Percentiles rank a stretch among this genome's conserved stretches.
Evolutionary conservation across 1,139 yeast species (phyloP).

Genomic region (Pichiaceae sp.): DNA sequence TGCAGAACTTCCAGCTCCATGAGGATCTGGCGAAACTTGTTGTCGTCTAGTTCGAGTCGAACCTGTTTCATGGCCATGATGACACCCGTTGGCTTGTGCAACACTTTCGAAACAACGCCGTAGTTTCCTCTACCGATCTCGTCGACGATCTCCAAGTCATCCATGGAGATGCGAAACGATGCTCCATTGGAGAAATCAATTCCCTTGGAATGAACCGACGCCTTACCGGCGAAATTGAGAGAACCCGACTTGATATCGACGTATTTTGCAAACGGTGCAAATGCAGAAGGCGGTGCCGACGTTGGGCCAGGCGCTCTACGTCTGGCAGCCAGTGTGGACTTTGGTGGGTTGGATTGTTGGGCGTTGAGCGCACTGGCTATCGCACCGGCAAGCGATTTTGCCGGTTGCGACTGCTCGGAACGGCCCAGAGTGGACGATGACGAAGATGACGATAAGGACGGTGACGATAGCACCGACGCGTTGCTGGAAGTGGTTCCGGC

Average conservation of each 20-base stretch:
- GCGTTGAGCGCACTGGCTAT: not conserved
- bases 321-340: not conserved
- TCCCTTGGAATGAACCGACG: conserved; percentile 86
- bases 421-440: not conserved
- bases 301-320: not conserved
- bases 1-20: conserved; percentile 95
- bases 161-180: conserved; percentile 77
- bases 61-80: conserved; percentile 98
- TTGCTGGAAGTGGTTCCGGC: not conserved
- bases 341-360: not conserved
- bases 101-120: conserved; percentile 87
- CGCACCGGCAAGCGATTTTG: not conserved
- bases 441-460: not conserved
- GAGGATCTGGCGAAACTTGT: conserved; percentile 82
- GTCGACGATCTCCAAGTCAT: conserved; percentile 74
- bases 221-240: conserved; percentile 85
- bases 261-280: conserved; percentile 79
- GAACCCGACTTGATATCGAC: conserved; percentile 89
- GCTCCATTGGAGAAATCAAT: conserved; percentile 86
- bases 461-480: not conserved
- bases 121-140: conserved; percentile 94
- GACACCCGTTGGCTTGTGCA: conserved; percentile 90
- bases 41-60: conserved; percentile 81
- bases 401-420: not conserved
- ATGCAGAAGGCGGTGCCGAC: conserved; percentile 18